phyloP scores from a whole-genome alignment of 768 basidiomycete genomes.

The Dentipellis sp. region DNA sequence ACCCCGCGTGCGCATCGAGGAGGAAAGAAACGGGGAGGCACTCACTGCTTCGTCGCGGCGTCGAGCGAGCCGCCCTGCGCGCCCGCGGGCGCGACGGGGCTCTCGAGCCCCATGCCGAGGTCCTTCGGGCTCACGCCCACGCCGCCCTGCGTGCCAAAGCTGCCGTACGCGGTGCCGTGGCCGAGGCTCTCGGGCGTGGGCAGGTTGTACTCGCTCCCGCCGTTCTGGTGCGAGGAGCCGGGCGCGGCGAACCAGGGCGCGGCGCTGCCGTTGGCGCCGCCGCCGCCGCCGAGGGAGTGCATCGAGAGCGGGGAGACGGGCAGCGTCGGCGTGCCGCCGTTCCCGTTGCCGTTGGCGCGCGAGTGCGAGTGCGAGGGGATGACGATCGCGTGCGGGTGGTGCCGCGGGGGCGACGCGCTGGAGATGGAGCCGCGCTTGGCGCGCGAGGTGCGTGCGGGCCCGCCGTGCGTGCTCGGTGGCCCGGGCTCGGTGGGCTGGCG shows the following conservation, averaged over 20 bases:
- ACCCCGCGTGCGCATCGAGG: not conserved
- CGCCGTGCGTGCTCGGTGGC: conserved; percentile 17
- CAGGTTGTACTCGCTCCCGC: conserved; percentile 15
- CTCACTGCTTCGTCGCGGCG: conserved; percentile 31
- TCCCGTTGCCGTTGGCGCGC: conserved; percentile 6
- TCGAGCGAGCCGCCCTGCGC: conserved; percentile 20
- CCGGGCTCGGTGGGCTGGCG: conserved; percentile 26
- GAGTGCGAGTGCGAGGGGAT: not conserved
- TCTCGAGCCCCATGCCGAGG: conserved; percentile 16
- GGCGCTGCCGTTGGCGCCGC: no score
- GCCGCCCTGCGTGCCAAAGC: conserved; percentile 8
- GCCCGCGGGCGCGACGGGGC: conserved; percentile 8
- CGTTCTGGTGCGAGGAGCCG: not conserved
- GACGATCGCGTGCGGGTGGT: not conserved
- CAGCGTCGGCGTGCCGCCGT: conserved; percentile 4
- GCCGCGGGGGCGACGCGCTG: conserved; percentile 42
- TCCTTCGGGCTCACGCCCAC: conserved; percentile 26
- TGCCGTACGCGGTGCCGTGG: conserved; percentile 4
- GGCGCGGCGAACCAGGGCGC: not conserved
- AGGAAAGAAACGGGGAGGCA: conserved; percentile 4
- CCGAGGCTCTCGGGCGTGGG: conserved; percentile 24
- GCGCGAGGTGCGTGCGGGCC: conserved; percentile 34
- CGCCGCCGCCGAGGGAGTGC: conserved; percentile 13
- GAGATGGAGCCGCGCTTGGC: conserved; percentile 52
- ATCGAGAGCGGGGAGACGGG: conserved; percentile 23